Percentiles rank a stretch among this genome's conserved stretches.
Conservation (phyloP, 2,329 filamentous ascomycete species). For the Dactylonectria estremocensis region DNA sequence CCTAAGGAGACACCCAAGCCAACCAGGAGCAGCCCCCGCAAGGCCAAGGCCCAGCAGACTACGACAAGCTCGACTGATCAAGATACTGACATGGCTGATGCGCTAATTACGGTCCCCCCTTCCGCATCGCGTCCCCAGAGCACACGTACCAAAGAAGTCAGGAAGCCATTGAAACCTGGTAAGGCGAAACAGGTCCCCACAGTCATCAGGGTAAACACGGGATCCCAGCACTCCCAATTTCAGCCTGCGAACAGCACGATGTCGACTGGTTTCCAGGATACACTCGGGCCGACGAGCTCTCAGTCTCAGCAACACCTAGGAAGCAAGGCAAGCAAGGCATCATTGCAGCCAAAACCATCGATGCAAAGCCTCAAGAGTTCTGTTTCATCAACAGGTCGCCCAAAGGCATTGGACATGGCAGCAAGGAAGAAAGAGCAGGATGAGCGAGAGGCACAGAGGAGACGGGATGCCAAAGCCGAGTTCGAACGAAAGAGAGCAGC, state of each 20-base stretch:
- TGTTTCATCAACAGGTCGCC: constrained; percentile 72
- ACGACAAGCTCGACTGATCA: constrained; percentile 49
- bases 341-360: constrained; percentile 72
- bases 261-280: constrained; percentile 71
- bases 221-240: constrained; percentile 73
- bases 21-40: constrained; percentile 68
- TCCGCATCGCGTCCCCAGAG: constrained; percentile 69
- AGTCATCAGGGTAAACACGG: constrained; percentile 79
- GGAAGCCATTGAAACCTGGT: constrained; percentile 73
- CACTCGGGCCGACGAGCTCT: constrained; percentile 36
- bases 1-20: constrained; percentile 61
- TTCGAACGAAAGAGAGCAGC: constrained; percentile 82
- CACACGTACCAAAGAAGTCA: constrained; percentile 67
- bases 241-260: constrained; percentile 72
- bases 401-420: constrained; percentile 81
- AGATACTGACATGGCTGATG: constrained; percentile 72
- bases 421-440: constrained; percentile 90
- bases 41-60: constrained; percentile 56
- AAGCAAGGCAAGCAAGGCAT: constrained; percentile 78
- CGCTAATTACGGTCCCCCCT: constrained; percentile 70
- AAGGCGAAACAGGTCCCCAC: constrained; percentile 78
- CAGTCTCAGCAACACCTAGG: constrained; percentile 63
- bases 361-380: constrained; percentile 72
- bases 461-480: constrained; percentile 86
- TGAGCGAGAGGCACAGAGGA: constrained; percentile 83